Percentiles rank a stretch among this genome's conserved stretches.
phyloP scores from a whole-genome alignment of 2,329 filamentous ascomycete genomes.

The Bipolaris gigantea region DNA sequence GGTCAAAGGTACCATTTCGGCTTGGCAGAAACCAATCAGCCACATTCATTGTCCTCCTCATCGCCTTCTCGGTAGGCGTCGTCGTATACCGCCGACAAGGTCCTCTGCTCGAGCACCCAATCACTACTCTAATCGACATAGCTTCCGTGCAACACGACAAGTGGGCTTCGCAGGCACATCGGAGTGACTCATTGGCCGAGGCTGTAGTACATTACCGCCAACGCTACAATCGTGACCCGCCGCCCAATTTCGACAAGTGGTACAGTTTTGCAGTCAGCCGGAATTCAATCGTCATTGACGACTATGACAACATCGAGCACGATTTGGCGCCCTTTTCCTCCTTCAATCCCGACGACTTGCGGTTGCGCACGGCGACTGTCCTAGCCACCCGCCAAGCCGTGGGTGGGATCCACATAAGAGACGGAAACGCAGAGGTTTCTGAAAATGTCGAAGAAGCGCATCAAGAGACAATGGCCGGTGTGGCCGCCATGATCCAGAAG shows the following conservation, averaged over 20 bases:
- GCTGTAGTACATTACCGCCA: constrained; percentile 56
- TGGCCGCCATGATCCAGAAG: constrained; percentile 54
- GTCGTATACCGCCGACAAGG: constrained; percentile 46
- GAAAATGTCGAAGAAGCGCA: constrained; percentile 57
- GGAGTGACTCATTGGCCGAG: constrained; percentile 52
- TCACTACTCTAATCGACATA: constrained; percentile 57
- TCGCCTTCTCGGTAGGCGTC: constrained; percentile 40
- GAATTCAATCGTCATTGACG: constrained; percentile 59
- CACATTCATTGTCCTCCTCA: constrained; percentile 45
- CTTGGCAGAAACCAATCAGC: constrained; percentile 37
- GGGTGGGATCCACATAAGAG: constrained; percentile 59
- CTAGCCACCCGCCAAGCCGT: constrained; percentile 58
- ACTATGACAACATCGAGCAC: constrained; percentile 61
- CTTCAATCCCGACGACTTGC: constrained; percentile 54
- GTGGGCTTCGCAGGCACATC: constrained; percentile 53
- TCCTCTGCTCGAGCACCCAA: constrained; percentile 54
- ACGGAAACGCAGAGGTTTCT: constrained; percentile 50
- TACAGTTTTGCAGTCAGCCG: constrained; percentile 58
- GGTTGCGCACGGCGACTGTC: constrained; percentile 56
- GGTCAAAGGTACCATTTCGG: constrained; percentile 35
- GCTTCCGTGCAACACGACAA: constrained; percentile 53
- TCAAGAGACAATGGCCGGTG: constrained; percentile 61
- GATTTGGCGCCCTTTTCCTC: constrained; percentile 61
- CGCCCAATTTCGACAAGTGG: constrained; percentile 64
- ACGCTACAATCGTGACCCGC: constrained; percentile 58